A percentile compares a stretch with the other conserved stretches of the same genome.
Conservation (phyloP, 352 stramenopile genomes). For the Pythium myriotylum region DNA sequence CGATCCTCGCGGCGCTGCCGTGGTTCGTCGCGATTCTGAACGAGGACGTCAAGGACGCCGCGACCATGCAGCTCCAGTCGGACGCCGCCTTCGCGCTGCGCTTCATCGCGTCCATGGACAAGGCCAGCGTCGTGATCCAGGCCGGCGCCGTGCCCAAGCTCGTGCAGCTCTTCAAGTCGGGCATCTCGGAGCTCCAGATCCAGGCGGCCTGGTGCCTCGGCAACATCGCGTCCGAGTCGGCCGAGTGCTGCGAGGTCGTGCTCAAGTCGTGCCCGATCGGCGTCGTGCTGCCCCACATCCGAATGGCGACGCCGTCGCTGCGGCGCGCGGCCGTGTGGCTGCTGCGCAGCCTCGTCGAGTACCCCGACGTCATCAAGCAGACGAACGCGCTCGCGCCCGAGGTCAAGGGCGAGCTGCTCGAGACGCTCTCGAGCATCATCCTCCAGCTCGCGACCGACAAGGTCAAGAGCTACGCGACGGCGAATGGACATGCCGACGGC, state of each 20-base stretch:
- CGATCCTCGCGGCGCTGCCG: conserved; percentile 78
- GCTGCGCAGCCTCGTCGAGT: conserved; percentile 83
- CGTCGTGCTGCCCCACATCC: conserved; percentile 79
- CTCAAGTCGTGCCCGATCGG: conserved; percentile 68
- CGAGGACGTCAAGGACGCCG: conserved; percentile 60
- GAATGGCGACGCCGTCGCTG: conserved; percentile 78
- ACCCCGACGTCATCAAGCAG: conserved; percentile 72
- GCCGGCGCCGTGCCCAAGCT: conserved; percentile 73
- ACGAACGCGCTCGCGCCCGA: conserved; percentile 42
- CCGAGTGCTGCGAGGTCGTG: conserved; percentile 76
- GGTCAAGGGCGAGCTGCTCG: conserved; percentile 74
- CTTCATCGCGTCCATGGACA: conserved; percentile 91
- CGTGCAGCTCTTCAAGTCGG: conserved; percentile 83
- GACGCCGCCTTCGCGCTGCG: conserved; percentile 85
- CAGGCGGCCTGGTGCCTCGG: conserved; percentile 86
- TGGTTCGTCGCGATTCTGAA: conserved; percentile 83
- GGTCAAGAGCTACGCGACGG: conserved; percentile 56
- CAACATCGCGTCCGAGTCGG: conserved; percentile 82
- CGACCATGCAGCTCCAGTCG: conserved; percentile 77
- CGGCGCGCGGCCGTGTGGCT: conserved; percentile 82
- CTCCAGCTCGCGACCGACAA: conserved; percentile 81
- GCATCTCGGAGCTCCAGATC: conserved; percentile 88
- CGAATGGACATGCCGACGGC: conserved; percentile 49
- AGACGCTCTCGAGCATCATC: conserved; percentile 76
- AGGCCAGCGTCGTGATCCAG: conserved; percentile 72